phyloP scores from a whole-genome alignment of 75 land plant species.

The Selaginella tamariscina region DNA sequence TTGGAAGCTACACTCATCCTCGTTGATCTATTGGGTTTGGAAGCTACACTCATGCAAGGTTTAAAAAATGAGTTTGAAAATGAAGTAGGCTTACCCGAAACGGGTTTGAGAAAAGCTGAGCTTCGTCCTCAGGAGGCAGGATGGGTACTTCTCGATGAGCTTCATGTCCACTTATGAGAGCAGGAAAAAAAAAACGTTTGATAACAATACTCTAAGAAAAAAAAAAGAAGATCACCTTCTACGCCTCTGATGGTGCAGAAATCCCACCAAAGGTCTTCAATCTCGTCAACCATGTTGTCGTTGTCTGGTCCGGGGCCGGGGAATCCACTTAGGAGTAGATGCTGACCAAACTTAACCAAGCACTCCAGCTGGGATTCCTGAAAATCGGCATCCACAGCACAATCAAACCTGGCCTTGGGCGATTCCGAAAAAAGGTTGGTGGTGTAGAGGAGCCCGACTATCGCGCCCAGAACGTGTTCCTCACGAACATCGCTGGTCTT shows the following conservation, averaged over 20 bases:
- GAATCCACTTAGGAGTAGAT: background rate
- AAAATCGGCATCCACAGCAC: background rate
- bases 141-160: background rate
- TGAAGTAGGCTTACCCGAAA: background rate
- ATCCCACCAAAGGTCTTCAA: background rate
- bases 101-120: background rate
- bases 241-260: background rate
- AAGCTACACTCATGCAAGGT: too few species aligned
- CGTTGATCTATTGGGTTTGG: background rate
- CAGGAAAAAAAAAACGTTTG: background rate
- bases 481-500: background rate
- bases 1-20: too few species aligned
- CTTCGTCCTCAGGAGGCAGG: background rate
- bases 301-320: background rate
- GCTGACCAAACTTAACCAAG: background rate
- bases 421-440: background rate
- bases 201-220: background rate
- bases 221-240: background rate
- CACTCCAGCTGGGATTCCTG: background rate
- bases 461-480: background rate
- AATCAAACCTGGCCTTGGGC: background rate
- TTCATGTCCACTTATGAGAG: background rate
- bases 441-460: background rate
- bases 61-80: too few species aligned
- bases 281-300: background rate